Evolutionary conservation across 139 green algal genomes (phyloP).

Genomic region (Desmodesmus armatus): DNA sequence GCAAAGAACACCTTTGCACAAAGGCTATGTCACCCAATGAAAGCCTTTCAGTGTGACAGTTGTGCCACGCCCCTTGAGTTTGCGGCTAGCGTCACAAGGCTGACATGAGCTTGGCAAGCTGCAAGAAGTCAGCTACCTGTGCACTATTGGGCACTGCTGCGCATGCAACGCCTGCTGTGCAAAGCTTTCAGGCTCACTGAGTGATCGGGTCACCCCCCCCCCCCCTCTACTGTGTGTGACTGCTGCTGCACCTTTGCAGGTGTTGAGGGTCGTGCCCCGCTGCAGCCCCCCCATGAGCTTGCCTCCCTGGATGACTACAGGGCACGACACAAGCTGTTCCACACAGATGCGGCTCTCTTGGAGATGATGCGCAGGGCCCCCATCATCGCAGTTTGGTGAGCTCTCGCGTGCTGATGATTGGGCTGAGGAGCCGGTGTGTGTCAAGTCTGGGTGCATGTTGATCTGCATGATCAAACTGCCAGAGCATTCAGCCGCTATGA

Average conservation of each 20-base stretch:
- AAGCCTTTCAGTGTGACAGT: too few species aligned
- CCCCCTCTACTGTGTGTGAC: not conserved
- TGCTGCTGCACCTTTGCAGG: conserved; percentile 9
- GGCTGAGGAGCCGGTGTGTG: too few species aligned
- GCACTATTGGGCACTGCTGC: too few species aligned
- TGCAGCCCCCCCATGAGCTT: conserved; percentile 23
- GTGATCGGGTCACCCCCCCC: too few species aligned
- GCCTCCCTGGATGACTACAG: conserved; percentile 20
- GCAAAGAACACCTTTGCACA: too few species aligned
- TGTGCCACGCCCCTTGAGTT: too few species aligned
- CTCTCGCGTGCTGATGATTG: too few species aligned
- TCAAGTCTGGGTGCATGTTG: too few species aligned
- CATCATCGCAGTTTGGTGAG: conserved; percentile 36
- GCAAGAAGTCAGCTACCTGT: too few species aligned
- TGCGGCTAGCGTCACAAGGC: too few species aligned
- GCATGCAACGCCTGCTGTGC: not conserved
- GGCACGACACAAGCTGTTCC: conserved; percentile 25
- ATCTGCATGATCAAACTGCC: not conserved
- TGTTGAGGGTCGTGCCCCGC: conserved; percentile 10
- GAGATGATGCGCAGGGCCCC: conserved; percentile 32
- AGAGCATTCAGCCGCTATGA: not conserved
- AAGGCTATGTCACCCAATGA: too few species aligned
- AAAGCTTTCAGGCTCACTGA: not conserved
- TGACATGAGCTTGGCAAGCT: too few species aligned
- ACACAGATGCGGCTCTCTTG: conserved; percentile 3